phyloP scores from a whole-genome alignment of 306 rosid genomes.

The Vicia faba region DNA sequence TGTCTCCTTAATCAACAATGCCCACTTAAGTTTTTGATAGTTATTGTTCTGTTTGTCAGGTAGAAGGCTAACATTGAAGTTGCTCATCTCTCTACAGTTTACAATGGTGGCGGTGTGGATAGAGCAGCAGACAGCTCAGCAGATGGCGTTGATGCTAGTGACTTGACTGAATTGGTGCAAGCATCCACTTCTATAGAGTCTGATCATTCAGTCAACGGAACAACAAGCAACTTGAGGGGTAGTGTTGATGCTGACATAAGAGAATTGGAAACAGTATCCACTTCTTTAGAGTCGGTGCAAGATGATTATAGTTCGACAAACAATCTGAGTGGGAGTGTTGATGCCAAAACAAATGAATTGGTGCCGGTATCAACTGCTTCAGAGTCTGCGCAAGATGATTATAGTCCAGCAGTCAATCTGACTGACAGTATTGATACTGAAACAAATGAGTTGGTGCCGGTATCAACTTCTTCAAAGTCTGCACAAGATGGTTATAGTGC shows the following conservation, averaged over 20 bases:
- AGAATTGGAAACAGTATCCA: conserved; percentile 3
- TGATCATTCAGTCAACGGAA: not conserved
- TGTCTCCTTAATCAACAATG: conserved; percentile 33
- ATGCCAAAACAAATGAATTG: not conserved
- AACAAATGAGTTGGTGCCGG: no score
- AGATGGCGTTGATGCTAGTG: conserved; percentile 10
- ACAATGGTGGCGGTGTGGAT: conserved; percentile 24
- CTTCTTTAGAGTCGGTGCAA: conserved; percentile 27
- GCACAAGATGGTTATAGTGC: no score
- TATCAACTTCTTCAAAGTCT: no score
- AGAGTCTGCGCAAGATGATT: conserved; percentile 8
- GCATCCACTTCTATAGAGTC: conserved; percentile 29
- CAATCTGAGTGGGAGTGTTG: conserved; percentile 22
- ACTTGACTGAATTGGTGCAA: conserved; percentile 20
- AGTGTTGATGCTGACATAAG: conserved; percentile 19
- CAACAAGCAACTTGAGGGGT: conserved; percentile 13
- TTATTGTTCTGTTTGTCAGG: conserved; percentile 46
- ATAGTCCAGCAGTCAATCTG: not conserved
- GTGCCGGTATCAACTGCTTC: conserved; percentile 17
- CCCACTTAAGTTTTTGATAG: conserved; percentile 43
- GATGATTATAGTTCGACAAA: not conserved
- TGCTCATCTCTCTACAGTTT: conserved; percentile 57
- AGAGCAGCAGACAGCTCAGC: conserved; percentile 14
- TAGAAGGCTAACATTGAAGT: conserved; percentile 58
- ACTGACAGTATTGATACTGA: not conserved